Percentiles rank a stretch among this genome's conserved stretches.
Evolutionary conservation across 2,329 filamentous ascomycete genomes (phyloP).

Genomic region (Fusarium veterinarium): DNA sequence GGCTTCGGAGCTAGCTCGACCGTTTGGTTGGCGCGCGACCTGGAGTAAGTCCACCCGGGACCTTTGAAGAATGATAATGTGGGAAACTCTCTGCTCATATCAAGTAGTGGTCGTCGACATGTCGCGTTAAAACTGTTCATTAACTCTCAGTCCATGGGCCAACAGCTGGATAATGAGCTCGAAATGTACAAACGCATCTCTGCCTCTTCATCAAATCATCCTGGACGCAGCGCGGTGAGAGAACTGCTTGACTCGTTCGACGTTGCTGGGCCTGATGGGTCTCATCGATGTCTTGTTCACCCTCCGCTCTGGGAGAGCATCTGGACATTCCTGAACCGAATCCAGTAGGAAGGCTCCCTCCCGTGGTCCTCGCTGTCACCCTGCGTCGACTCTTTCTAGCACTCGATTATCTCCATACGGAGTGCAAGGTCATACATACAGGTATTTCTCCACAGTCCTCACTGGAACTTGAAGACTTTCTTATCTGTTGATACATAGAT

Average conservation of each 20-base stretch:
- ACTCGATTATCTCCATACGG: conserved; percentile 59
- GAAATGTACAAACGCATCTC: conserved; percentile 56
- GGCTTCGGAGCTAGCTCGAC: conserved; percentile 56
- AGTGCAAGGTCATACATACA: conserved; percentile 59
- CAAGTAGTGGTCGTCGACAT: conserved; percentile 41
- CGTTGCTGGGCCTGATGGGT: conserved; percentile 49
- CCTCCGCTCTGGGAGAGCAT: conserved; percentile 58
- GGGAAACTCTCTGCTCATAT: not conserved
- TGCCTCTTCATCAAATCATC: conserved; percentile 43
- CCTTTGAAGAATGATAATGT: too few relatives aligned
- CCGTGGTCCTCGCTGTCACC: conserved; percentile 49
- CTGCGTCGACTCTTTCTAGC: conserved; percentile 56
- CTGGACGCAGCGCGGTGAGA: conserved; percentile 48
- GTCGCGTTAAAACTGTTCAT: conserved; percentile 52
- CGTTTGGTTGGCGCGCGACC: conserved; percentile 54
- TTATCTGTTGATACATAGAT: conserved; percentile 47
- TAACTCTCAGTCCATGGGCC: conserved; percentile 38
- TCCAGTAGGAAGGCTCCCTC: conserved; percentile 51
- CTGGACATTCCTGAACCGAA: conserved; percentile 54
- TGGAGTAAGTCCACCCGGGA: too few relatives aligned
- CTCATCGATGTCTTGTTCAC: conserved; percentile 53
- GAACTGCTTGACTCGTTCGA: conserved; percentile 53
- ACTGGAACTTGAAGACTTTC: fast-evolving
- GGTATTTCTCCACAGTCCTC: conserved; percentile 43
- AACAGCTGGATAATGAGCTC: conserved; percentile 50